Base-by-base conservation (phyloP, 495 filamentous ascomycete genomes). In the Podospora pseudoanserina region DNA sequence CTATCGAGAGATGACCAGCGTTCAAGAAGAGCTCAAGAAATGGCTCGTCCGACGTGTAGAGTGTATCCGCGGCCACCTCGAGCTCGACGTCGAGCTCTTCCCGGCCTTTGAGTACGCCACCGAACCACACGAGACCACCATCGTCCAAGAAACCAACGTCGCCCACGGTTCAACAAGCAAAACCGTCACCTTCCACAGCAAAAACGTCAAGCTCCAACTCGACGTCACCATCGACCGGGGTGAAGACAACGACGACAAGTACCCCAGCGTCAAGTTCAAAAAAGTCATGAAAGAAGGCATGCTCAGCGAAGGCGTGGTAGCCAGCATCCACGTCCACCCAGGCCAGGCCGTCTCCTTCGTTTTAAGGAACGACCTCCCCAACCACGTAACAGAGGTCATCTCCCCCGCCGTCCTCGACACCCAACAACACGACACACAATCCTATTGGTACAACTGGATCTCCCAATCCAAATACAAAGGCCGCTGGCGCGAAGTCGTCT, bases 381-480 rank as follows among this genome's bases (percentile, higher is more conserved):
- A 83, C 57, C 85, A 87, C 65, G 72, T 84, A 65, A 87, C 84
- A 20, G 72, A 77, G 59, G 77, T 84, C 66, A 84, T 86, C 44
- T 85, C 86, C 26, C 82, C 75, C 4, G 68, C 79, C 2, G 79
- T 87, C 64, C 76, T 91, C 34, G 80, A 85, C 70, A 79, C 76
- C 16, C 82, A 89, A 70, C 89, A 91, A 70, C 83, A 86, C 28
- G 85, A 87, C 66, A 91, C 90, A 0, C 87, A 86, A 64, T 78
- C 80, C 9, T 92, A 79, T 71, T 92, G 90, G 90, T 86, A 82
- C 64, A 86, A 89, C 65, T 92, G 90, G 88, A 88, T 90, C 54
- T 83, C 84, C 54, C 86, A 88, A 71, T 86, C 84, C 75, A 85
- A 82, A 44, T 92, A 91, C 72, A 88, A 88, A 68, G 90, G 90